These are phyloP conservation scores for Hericium coralloides DNA, from an alignment of 768 basidiomycete species.

Conservation along the genomic window DNA sequence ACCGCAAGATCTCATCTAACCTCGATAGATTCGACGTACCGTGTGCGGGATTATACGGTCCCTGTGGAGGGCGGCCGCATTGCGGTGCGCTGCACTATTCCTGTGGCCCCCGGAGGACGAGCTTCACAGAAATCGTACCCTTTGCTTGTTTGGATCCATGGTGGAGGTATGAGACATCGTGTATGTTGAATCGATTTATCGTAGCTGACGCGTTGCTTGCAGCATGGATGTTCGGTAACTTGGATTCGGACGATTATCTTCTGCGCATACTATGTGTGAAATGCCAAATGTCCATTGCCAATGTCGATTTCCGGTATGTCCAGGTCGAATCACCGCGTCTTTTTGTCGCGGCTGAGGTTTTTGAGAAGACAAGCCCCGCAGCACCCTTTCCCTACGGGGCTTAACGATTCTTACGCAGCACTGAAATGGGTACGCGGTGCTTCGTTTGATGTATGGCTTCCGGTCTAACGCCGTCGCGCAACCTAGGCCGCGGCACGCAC, in stretches of 20 bases:
- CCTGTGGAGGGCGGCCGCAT: conserved; percentile 9
- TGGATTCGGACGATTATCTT: conserved; percentile 12
- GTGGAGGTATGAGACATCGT: conserved; percentile 2
- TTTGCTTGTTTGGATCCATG: conserved; percentile 7
- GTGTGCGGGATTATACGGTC: conserved; percentile 2
- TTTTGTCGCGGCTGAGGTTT: not conserved
- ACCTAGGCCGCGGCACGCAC: conserved; percentile 6
- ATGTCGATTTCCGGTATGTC: conserved; percentile 8
- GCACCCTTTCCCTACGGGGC: conserved; percentile 12
- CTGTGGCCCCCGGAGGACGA: not conserved
- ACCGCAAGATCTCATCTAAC: too few relatives aligned
- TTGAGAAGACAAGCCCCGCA: conserved; percentile 10
- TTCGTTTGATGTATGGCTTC: not conserved
- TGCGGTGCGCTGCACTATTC: not conserved
- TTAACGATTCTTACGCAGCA: conserved; percentile 18
- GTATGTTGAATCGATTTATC: not conserved
- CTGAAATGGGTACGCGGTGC: conserved; percentile 16
- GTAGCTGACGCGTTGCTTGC: too few relatives aligned
- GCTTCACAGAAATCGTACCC: conserved; percentile 1
- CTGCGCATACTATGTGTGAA: conserved; percentile 7
- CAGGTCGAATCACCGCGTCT: not conserved
- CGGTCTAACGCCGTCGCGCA: too few relatives aligned
- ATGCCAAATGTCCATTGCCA: conserved; percentile 2
- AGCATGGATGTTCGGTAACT: conserved; percentile 7
- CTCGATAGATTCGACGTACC: conserved; percentile 2